Evolutionary conservation across 2,329 filamentous ascomycete genomes (phyloP), one percentile per base, ranked within the genome.

Genomic region (Immersiporthe knoxdaviesiana): DNA sequence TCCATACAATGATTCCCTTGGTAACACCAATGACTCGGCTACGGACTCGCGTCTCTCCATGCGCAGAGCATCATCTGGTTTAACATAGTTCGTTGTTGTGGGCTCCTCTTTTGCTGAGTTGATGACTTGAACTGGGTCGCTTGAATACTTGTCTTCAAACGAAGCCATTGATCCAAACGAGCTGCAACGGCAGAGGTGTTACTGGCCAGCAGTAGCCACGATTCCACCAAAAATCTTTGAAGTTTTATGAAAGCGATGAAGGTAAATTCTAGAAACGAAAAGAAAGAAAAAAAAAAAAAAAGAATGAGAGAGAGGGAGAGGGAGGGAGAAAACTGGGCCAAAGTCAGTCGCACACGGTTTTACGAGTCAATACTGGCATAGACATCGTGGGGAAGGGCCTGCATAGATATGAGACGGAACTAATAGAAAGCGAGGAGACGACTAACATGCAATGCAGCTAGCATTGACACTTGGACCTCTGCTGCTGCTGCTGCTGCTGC

Each of bases 1-100:
- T n/a, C 63, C 63, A 63, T 50, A 66, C 6, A 52, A 16, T 32
- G 68, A 69, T 32, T 69, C 68, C n/a, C 68, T 52, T 24, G 68
- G 63, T 24, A 67, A 14, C 47, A 67, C 59, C 35, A 54, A n/a
- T 12, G 68, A 66, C 50, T 69, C 64, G 35, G 68, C 50, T 30
- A 63, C 18, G 32, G 63, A 69, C 37, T 52, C 58, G 39, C 63
- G 66, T 24, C n/a, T 3, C 6, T 67, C 68, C 35, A 16, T 67
- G 41, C 14, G 35, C 21, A 39, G 27, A 35, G 11, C 41, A 5
- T 12, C 35, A 12, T 21, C 16, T n/a, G 7, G 37, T 37, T 69
- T 18, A 44, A n/a, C 37, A 44, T 50, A 27, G 7, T 10, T 14
- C 3, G 41, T 30, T 7, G 41, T 30, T 16, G 37, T n/a, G 21